Conservation (phyloP, 2,329 filamentous ascomycete species). For the Corynespora cassiicola region DNA sequence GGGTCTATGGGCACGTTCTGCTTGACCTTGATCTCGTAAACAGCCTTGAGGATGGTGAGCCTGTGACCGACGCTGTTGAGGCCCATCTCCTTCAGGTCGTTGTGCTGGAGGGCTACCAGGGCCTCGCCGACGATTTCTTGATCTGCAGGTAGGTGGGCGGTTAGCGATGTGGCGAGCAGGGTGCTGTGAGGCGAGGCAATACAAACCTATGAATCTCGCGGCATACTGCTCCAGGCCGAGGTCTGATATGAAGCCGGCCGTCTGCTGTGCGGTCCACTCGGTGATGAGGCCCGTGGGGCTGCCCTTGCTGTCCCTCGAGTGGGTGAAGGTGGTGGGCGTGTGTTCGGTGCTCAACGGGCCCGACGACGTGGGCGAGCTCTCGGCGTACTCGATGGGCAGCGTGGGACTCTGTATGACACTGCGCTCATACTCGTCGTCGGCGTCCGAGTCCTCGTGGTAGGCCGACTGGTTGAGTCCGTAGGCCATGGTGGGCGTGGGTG, state of each 20-base stretch:
- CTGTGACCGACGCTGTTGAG: constrained; percentile 92
- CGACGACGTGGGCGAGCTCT: constrained; percentile 73
- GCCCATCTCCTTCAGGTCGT: constrained; percentile 94
- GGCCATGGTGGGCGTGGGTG: constrained; percentile 32
- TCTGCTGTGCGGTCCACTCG: constrained; percentile 85
- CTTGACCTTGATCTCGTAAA: constrained; percentile 95
- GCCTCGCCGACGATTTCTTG: constrained; percentile 95
- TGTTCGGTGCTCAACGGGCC: constrained; percentile 75
- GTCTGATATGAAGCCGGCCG: constrained; percentile 83
- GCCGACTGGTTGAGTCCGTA: constrained; percentile 54
- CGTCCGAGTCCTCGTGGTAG: constrained; percentile 79
- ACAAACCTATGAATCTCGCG: constrained; percentile 80
- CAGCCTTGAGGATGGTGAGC: constrained; percentile 91
- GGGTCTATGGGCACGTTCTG: constrained; percentile 90
- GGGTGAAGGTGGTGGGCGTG: constrained; percentile 79
- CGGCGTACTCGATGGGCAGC: constrained; percentile 66
- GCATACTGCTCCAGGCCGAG: constrained; percentile 85
- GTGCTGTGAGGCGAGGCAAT: constrained; percentile 2
- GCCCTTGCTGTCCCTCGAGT: constrained; percentile 67
- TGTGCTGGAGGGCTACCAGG: constrained; percentile 84
- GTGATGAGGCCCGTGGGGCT: constrained; percentile 78
- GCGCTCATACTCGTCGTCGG: constrained; percentile 83
- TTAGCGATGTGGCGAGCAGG: constrained; percentile 12
- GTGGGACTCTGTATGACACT: constrained; percentile 70
- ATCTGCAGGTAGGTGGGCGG: constrained; percentile 60